Percentiles rank a stretch among this genome's conserved stretches.
Evolutionary conservation across 208 protist genomes (phyloP).

Genomic region (Acanthamoeba castellanii): DNA sequence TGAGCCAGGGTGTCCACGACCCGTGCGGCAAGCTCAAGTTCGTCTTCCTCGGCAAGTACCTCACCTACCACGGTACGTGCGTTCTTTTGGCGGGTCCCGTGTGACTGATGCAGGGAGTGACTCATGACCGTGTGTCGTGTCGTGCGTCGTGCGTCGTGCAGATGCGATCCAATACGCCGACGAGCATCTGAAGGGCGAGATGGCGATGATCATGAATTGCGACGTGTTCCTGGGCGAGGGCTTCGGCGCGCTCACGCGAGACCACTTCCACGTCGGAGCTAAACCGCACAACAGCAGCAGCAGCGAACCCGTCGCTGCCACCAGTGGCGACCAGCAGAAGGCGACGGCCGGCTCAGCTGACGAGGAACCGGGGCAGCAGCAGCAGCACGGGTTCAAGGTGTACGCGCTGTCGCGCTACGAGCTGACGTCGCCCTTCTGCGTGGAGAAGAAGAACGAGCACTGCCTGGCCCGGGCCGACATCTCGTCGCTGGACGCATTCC

Average conservation of each 20-base stretch:
- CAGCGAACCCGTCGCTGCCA: neutral
- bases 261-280: neutral
- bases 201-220: constrained; percentile 33
- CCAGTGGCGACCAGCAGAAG: neutral
- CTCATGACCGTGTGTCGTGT: neutral
- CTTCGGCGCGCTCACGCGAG: constrained; percentile 8
- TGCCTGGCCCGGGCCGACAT: constrained; percentile 34
- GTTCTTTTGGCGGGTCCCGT: too few species aligned
- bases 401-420: constrained; percentile 51
- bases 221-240: constrained; percentile 44
- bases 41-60: neutral
- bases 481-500: constrained; percentile 35
- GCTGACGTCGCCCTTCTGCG: constrained; percentile 40
- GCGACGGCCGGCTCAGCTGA: neutral
- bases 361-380: too few species aligned
- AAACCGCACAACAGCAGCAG: neutral
- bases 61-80: constrained; percentile 30
- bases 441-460: constrained; percentile 41
- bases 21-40: constrained; percentile 37
- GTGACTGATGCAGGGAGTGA: too few species aligned
- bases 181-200: neutral
- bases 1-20: constrained; percentile 17
- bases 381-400: constrained; percentile 10
- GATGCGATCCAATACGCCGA: constrained; percentile 20
- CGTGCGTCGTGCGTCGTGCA: neutral